Conservation (phyloP, 345 rosid genomes). For the Populus simonii region DNA sequence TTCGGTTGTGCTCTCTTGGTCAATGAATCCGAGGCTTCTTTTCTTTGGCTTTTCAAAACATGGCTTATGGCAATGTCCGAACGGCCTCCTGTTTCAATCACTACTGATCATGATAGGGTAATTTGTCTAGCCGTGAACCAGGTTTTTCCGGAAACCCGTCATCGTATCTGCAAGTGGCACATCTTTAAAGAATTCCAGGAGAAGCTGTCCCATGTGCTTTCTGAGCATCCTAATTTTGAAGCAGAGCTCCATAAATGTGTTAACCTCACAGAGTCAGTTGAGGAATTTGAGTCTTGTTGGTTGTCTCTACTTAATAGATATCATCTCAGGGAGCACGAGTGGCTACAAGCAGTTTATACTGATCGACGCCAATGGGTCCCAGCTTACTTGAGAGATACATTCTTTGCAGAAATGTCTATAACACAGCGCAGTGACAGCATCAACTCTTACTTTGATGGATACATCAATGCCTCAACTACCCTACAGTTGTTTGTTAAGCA, state of each 20-base stretch:
- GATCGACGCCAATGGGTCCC: conserved; percentile 59
- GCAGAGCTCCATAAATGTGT: conserved; percentile 44
- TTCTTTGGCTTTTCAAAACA: conserved; percentile 53
- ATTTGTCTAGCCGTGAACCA: conserved; percentile 48
- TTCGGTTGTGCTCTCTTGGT: conserved; percentile 56
- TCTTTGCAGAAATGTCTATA: conserved; percentile 55
- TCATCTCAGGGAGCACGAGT: conserved; percentile 50
- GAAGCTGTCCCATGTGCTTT: conserved; percentile 39
- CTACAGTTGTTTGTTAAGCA: conserved; percentile 38
- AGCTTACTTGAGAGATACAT: conserved; percentile 48
- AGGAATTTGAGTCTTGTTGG: conserved; percentile 52
- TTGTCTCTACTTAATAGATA: conserved; percentile 35
- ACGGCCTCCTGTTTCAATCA: conserved; percentile 47
- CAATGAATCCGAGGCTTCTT: conserved; percentile 49
- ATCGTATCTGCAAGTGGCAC: conserved; percentile 60
- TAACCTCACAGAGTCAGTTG: conserved; percentile 40
- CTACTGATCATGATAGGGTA: conserved; percentile 50
- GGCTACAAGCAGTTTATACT: conserved; percentile 47
- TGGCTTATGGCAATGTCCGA: conserved; percentile 53
- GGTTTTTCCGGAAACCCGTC: conserved; percentile 53
- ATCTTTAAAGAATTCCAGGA: conserved; percentile 50
- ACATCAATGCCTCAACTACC: conserved; percentile 54
- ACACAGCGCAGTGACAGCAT: conserved; percentile 53
- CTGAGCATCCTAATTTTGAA: conserved; percentile 39
- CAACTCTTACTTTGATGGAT: conserved; percentile 60